Evolutionary conservation across 805 yeast genomes (phyloP).

Genomic region (Pichia membranifaciens): DNA sequence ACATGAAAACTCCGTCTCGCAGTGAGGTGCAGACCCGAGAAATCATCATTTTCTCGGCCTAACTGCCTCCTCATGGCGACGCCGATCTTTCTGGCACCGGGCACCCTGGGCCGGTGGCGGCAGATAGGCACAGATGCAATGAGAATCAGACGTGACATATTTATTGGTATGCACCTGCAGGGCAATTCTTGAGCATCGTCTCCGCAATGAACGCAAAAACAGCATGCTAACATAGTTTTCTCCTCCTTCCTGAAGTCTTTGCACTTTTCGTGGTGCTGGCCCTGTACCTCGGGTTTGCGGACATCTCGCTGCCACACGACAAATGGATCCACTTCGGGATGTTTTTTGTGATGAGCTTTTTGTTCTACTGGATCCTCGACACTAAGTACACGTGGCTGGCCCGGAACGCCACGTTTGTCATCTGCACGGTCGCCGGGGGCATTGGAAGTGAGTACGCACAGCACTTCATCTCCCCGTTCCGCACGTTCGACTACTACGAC

Average conservation of each 20-base stretch:
- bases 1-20: too few relatives aligned
- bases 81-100: too few relatives aligned
- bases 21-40: too few relatives aligned
- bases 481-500: slow-evolving; percentile 39
- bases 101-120: too few relatives aligned
- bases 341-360: slow-evolving; percentile 39
- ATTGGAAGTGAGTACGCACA: slow-evolving; percentile 47
- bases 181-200: too few relatives aligned
- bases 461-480: slow-evolving; percentile 34
- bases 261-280: slow-evolving; percentile 12
- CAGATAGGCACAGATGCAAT: too few relatives aligned
- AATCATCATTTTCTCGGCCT: too few relatives aligned
- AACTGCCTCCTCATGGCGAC: too few relatives aligned
- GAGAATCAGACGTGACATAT: too few relatives aligned
- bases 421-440: slow-evolving; percentile 41
- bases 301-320: slow-evolving; percentile 41
- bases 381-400: slow-evolving; percentile 29
- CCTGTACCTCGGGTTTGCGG: slow-evolving; percentile 46
- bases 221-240: too few relatives aligned
- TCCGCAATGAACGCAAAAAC: too few relatives aligned
- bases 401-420: slow-evolving; percentile 30
- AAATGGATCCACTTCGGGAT: slow-evolving; percentile 42
- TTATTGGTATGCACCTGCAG: too few relatives aligned
- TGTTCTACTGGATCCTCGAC: slow-evolving; percentile 44
- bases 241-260: neutral